phyloP scores from a whole-genome alignment of 2,329 filamentous ascomycete species.

The Leptosphaerulina australis region DNA sequence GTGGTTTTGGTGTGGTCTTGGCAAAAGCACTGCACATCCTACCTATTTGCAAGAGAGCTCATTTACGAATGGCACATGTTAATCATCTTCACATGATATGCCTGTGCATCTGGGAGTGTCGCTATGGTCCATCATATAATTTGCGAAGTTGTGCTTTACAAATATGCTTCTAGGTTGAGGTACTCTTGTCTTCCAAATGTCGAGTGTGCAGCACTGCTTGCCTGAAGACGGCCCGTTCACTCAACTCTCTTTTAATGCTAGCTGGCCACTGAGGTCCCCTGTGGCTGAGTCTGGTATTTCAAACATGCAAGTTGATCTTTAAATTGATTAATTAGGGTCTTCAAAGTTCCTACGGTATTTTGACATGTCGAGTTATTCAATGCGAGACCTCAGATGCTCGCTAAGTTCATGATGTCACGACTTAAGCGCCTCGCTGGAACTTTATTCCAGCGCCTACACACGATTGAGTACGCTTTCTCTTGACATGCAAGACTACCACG shows the following conservation, averaged over 20 bases:
- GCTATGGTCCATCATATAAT: too few species aligned
- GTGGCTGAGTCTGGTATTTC: not conserved
- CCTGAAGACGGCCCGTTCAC: conserved; percentile 1
- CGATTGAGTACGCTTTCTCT: not conserved
- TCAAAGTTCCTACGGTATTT: not conserved
- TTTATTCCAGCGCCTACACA: conserved; percentile 1
- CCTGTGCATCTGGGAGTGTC: too few species aligned
- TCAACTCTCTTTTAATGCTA: not conserved
- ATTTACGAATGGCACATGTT: too few species aligned
- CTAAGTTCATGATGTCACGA: conserved; percentile 38
- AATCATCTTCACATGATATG: too few species aligned
- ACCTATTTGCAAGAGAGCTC: too few species aligned
- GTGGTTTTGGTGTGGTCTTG: too few species aligned
- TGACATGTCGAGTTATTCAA: not conserved
- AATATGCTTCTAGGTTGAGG: not conserved
- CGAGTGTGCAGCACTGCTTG: conserved; percentile 2
- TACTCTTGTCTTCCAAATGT: not conserved
- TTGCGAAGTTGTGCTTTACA: too few species aligned
- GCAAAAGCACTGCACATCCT: too few species aligned
- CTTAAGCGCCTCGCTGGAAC: conserved; percentile 19
- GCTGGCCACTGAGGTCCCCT: not conserved
- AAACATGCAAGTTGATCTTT: not conserved
- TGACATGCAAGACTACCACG: not conserved
- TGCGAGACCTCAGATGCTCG: conserved; percentile 4
- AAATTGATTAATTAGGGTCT: not conserved